A percentile compares a stretch with the other conserved stretches of the same genome.
phyloP scores from a whole-genome alignment of 192 early-diverging fungal genomes.

The Chytriomyces sp. region DNA sequence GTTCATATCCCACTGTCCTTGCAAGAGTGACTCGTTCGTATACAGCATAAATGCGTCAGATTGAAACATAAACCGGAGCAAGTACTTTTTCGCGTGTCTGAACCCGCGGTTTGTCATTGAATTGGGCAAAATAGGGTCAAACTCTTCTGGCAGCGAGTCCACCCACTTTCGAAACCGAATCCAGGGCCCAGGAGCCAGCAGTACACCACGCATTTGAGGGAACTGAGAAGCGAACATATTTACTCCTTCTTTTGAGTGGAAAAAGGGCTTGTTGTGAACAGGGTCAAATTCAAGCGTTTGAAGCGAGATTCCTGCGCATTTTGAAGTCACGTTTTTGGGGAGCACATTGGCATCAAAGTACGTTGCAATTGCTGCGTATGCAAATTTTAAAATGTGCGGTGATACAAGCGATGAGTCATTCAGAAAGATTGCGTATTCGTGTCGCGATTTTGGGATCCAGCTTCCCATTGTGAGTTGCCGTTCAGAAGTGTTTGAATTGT shows the following conservation, averaged over 20 bases:
- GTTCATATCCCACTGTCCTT: not conserved
- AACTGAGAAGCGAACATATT: constrained; percentile 16
- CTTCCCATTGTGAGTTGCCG: constrained; percentile 23
- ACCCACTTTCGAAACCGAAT: constrained; percentile 19
- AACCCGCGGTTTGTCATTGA: constrained; percentile 34
- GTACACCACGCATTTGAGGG: constrained; percentile 13
- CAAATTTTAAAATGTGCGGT: not conserved
- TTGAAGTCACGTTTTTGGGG: not conserved
- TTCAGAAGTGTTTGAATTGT: not conserved
- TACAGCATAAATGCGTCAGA: constrained; percentile 24
- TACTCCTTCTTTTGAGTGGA: no score
- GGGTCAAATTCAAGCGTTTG: constrained; percentile 17
- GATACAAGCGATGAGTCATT: constrained; percentile 29
- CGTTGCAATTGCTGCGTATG: no score
- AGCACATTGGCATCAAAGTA: no score
- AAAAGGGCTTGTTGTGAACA: constrained; percentile 12
- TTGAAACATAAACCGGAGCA: constrained; percentile 23
- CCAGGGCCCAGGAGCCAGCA: constrained; percentile 25
- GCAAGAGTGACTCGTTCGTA: not conserved
- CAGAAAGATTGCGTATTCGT: constrained; percentile 33
- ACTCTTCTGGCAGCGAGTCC: not conserved
- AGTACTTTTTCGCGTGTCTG: constrained; percentile 11
- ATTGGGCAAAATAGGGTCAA: constrained; percentile 25
- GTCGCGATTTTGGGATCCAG: constrained; percentile 17
- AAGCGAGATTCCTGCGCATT: constrained; percentile 30